Base-by-base conservation (phyloP, 805 yeast genomes). In the Ogataea dorogensis region DNA sequence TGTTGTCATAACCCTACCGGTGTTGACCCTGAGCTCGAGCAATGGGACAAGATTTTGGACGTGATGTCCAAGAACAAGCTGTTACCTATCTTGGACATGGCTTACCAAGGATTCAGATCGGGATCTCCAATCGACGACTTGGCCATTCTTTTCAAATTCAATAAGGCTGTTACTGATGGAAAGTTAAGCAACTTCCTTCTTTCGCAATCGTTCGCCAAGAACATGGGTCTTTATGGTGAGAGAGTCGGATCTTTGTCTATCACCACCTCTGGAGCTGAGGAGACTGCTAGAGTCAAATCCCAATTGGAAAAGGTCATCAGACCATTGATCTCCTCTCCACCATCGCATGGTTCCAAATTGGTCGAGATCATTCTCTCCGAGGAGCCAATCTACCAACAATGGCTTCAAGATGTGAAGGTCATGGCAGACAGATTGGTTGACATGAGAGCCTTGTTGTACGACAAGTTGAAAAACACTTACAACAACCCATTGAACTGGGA, bases 1-100 rank as follows among this genome's bases (percentile, higher is more conserved):
- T 88, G 96, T 59, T 93, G 96, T 54, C 97, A 89, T 68, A 91
- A 89, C 70, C 98, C 98, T 37, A 91, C 97, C 13, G 98, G 97
- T 47, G 79, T 89, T 60, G 97, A 89, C 59, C 93, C 95, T 43
- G 77, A 86, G 12, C 63, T 65, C 17, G 85, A 77, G 46, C 86
- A 89, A 58, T 88, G 96, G 96, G 70, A 73, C 43, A 64, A 73
- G 59, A 85, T 91, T 24, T 69, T 85, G 51, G 77, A 80, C 31
- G 76, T 81, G 21, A 58, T 85, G 25, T 64, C 73, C 50, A 59
- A 68, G 31, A 75, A 76, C 58, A 65, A 72, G 28, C 74, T 86
- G 53, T 73, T 84, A 61, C 95, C 95, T 25, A 70, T 91, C 57
- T 77, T 89, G 44, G 98, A 89, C 67, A 79, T 83, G 79, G 97